Percentiles rank a stretch among this genome's conserved stretches.
phyloP scores from a whole-genome alignment of 805 yeast species.

The Sugiyamaella smithiae region DNA sequence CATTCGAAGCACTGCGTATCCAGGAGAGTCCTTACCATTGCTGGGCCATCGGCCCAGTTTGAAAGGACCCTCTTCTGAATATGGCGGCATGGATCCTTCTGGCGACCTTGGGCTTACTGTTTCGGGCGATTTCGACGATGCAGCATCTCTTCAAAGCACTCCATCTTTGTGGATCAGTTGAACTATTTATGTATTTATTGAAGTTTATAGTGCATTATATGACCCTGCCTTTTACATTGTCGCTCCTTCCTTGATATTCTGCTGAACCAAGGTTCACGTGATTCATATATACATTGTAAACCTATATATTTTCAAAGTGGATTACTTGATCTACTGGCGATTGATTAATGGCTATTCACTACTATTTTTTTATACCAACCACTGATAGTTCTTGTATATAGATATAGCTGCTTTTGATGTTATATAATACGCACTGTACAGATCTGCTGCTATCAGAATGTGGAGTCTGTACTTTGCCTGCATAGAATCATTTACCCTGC shows the following conservation, averaged over 20 bases:
- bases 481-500: neutral
- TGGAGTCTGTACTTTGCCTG: too few species aligned
- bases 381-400: too few species aligned
- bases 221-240: too few species aligned
- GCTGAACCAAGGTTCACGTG: too few species aligned
- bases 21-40: slow-evolving; percentile 17
- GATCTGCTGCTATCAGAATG: too few species aligned
- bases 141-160: slow-evolving; percentile 22
- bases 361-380: too few species aligned
- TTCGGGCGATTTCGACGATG: slow-evolving; percentile 21
- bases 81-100: slow-evolving; percentile 19
- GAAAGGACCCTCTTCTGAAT: slow-evolving; percentile 14
- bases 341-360: too few species aligned
- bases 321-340: too few species aligned
- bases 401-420: too few species aligned
- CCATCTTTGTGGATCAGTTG: slow-evolving; percentile 24
- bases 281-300: neutral
- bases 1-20: neutral
- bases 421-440: too few species aligned
- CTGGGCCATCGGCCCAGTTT: slow-evolving; percentile 13
- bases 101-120: slow-evolving; percentile 21
- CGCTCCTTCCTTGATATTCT: too few species aligned
- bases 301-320: neutral
- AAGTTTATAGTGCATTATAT: too few species aligned
- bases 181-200: slow-evolving; percentile 11